Evolutionary conservation across 495 filamentous ascomycete genomes (phyloP), one percentile per base, ranked within the genome.

Genomic region (Penicillium parvum): DNA sequence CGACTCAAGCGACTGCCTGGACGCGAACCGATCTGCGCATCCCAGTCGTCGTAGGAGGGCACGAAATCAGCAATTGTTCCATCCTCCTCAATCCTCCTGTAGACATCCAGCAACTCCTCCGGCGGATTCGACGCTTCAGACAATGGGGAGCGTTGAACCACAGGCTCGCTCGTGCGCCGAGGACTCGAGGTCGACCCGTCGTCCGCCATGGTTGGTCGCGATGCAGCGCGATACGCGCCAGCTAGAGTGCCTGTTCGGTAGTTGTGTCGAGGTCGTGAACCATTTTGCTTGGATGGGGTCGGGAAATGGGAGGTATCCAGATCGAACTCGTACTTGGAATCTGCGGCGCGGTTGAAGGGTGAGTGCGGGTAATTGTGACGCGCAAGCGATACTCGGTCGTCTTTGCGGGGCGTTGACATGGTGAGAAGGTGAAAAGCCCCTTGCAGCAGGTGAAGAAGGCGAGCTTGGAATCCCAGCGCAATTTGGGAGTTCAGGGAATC

Each of bases 61-160:
- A 61, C 60, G 2, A 60, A 45, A 25, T 75, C 63, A 3, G 63
- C 60, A 15, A 76, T 42, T 14, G 61, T 58, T 14, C 64, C 63
- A 16, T 68, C 71, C 30, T 73, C 71, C 12, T 68, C 58, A 32
- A 74, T 74, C 37, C 62, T 63, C 33, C 62, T 56, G 43, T 78
- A 77, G 5, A 61, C 54, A 45, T 76, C 71, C 12, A 49, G 55
- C 1, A 71, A 44, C 32, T 72, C 73, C 22, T 62, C 52, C 20
- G 68, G 71, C 4, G 73, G 70, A 21, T 66, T 69, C 1, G 71
- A 74, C 0, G 47, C 55, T 8, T 60, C 49, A 9, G 47, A 66
- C 34, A 43, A 27, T 4, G 57, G 49, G 0, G 55, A 55, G 18
- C 40, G 44, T 45, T 39, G 38, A 44, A 37, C 32, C 20, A 40